phyloP scores from a whole-genome alignment of 805 yeast species.

The Cyberlindnera euphorbiiphila region DNA sequence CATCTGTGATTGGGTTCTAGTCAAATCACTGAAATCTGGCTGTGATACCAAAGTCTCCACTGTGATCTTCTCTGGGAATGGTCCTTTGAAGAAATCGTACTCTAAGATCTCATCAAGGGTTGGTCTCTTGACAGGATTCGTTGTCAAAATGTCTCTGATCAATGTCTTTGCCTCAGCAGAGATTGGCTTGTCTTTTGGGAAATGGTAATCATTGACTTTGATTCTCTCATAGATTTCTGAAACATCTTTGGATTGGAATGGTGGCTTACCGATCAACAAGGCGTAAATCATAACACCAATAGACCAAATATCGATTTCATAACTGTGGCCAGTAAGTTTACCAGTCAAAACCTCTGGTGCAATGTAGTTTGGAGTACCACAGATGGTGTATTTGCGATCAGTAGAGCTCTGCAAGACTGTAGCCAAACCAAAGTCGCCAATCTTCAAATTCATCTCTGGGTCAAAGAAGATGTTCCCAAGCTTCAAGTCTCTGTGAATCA shows the following conservation, averaged over 20 bases:
- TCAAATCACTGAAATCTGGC: conserved; percentile 56
- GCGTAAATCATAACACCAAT: conserved; percentile 96
- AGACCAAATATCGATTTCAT: conserved; percentile 97
- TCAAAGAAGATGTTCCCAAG: conserved; percentile 95
- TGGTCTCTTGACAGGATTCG: conserved; percentile 82
- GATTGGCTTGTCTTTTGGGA: conserved; percentile 66
- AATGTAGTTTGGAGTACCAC: conserved; percentile 98
- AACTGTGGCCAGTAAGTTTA: conserved; percentile 83
- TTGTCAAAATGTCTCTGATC: conserved; percentile 66
- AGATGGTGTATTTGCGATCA: conserved; percentile 85
- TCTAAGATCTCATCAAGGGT: conserved; percentile 71
- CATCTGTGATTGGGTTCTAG: conserved; percentile 56
- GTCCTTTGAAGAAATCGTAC: conserved; percentile 83
- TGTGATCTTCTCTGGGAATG: conserved; percentile 71
- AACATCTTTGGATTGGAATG: conserved; percentile 95
- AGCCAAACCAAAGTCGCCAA: conserved; percentile 99
- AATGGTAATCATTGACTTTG: conserved; percentile 71
- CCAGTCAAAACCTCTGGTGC: conserved; percentile 97
- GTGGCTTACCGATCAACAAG: conserved; percentile 89
- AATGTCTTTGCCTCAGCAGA: conserved; percentile 70
- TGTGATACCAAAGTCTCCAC: conserved; percentile 56
- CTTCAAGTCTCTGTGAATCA: conserved; percentile 93
- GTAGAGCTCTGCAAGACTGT: conserved; percentile 72
- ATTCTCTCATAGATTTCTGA: conserved; percentile 89
- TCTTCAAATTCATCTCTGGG: conserved; percentile 87